Evolutionary conservation across 805 yeast genomes (phyloP).

Genomic region (Lipomyces sp.): DNA sequence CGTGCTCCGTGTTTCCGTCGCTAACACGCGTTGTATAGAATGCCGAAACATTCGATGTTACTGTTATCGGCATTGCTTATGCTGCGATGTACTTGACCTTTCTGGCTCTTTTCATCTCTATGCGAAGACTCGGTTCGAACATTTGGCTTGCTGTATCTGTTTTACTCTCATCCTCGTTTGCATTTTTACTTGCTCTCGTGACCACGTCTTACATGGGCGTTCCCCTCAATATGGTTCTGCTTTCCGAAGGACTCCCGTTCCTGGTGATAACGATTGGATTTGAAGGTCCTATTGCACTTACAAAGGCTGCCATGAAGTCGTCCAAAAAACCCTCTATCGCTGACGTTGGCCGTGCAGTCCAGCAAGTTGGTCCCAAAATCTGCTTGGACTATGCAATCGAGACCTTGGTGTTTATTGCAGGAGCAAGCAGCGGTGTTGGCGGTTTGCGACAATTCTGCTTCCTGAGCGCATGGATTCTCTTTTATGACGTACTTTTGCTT

Average conservation of each 20-base stretch:
- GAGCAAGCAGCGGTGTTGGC: constrained; percentile 57
- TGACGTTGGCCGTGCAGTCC: constrained; percentile 40
- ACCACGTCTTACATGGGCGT: constrained; percentile 55
- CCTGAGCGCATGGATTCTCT: constrained; percentile 63
- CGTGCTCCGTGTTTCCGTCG: too few relatives aligned
- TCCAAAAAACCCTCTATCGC: constrained; percentile 31
- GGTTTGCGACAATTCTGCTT: constrained; percentile 80
- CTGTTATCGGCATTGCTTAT: constrained; percentile 75
- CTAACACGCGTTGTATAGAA: constrained; percentile 36
- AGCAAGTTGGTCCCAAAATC: constrained; percentile 48
- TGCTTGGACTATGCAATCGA: constrained; percentile 76
- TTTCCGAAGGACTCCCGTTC: constrained; percentile 91
- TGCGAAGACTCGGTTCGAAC: constrained; percentile 75
- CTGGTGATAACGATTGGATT: constrained; percentile 90
- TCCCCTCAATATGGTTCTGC: constrained; percentile 64
- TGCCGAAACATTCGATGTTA: constrained; percentile 84
- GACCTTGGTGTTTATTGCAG: constrained; percentile 59
- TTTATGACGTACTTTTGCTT: constrained; percentile 67
- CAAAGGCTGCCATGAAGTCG: constrained; percentile 44
- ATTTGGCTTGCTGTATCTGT: constrained; percentile 85
- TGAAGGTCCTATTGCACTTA: constrained; percentile 73
- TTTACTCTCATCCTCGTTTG: constrained; percentile 72
- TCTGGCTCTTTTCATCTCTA: constrained; percentile 66
- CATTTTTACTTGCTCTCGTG: constrained; percentile 74
- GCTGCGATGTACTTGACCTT: constrained; percentile 84